These are phyloP conservation scores for Kluyveromyces siamensis DNA, from an alignment of 805 yeast species.

Conservation along the genomic window DNA sequence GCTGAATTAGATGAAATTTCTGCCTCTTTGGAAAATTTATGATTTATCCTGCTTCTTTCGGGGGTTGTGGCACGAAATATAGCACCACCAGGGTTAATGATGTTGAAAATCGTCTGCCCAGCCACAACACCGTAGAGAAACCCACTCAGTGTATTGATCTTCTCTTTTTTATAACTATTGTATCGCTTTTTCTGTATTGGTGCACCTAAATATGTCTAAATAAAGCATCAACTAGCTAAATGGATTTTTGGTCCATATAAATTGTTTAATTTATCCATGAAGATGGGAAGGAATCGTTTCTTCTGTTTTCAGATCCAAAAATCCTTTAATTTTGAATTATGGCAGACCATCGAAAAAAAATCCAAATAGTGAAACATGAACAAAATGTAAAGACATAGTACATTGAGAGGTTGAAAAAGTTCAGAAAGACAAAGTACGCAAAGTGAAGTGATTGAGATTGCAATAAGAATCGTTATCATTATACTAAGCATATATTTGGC, in stretches of 20 bases:
- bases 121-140: not conserved
- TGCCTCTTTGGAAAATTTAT: slow-evolving; percentile 74
- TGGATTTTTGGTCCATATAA: too few species aligned
- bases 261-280: too few species aligned
- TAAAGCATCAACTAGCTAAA: not conserved
- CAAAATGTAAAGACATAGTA: too few species aligned
- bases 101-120: not conserved
- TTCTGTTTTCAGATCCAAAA: too few species aligned
- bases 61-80: not conserved
- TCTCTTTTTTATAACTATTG: slow-evolving; percentile 1
- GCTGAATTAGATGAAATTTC: slow-evolving; percentile 94
- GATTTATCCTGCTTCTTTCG: slow-evolving; percentile 2
- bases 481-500: not conserved
- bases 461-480: too few species aligned
- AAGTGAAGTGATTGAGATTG: too few species aligned
- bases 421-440: too few species aligned
- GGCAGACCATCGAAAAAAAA: too few species aligned
- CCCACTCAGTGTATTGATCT: not conserved
- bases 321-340: too few species aligned
- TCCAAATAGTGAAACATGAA: too few species aligned
- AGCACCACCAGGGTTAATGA: not conserved
- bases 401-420: too few species aligned
- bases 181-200: not conserved
- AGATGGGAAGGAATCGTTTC: too few species aligned
- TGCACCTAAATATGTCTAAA: not conserved